Base-by-base conservation (phyloP, 768 basidiomycete genomes). In the Cystofilobasidium capitatum region DNA sequence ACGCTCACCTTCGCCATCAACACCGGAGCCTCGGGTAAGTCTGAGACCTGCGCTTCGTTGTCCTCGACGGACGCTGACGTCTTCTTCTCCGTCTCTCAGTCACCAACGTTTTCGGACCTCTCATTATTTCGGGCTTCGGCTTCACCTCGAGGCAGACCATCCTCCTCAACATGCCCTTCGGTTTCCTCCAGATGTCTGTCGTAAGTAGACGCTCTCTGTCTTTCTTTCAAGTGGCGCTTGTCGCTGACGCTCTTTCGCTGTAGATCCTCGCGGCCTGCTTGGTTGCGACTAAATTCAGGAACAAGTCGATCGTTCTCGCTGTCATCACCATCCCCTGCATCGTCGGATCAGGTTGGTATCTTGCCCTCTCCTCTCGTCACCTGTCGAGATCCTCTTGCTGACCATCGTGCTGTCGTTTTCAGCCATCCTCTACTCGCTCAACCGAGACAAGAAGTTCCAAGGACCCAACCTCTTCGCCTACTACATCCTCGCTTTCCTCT, bases 111-210 rank as follows among this genome's bases (percentile, higher is more conserved):
- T 81, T 81, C 65, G 81, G 81, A 1, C 80, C 80, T 39, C 74
- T 81, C 40, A 80, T 81, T 65, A 79, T 81, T 66, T 75, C 75
- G 69, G 79, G 80, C 16, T 80, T 80, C 63, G 81, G 80, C 17
- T 81, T 81, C 71, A 72, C 79, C 62, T 71, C 77, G 62, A 78
- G 79, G 62, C 49, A 77, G 6, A 80, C 81, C 33, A 80, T 82
- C 39, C 73, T 82, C n/a, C 79, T 83, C 74, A 81, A 81, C 69
- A 80, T 81, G 65, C 81, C 81, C 51, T 62, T 58, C 42, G 74
- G 76, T 29, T 75, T 75, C 16, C 72, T 82, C 24, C 81, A 81
- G 72, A 76, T 81, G 39, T 71, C 80, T 59, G 40, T 79, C 60
- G 80, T 78, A 61, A n/a, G 63, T 81, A 31, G 36, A 73, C 29